Evolutionary conservation across 495 filamentous ascomycete genomes (phyloP), one percentile per base, ranked within the genome.

Genomic region (Elaphomyces granulatus): DNA sequence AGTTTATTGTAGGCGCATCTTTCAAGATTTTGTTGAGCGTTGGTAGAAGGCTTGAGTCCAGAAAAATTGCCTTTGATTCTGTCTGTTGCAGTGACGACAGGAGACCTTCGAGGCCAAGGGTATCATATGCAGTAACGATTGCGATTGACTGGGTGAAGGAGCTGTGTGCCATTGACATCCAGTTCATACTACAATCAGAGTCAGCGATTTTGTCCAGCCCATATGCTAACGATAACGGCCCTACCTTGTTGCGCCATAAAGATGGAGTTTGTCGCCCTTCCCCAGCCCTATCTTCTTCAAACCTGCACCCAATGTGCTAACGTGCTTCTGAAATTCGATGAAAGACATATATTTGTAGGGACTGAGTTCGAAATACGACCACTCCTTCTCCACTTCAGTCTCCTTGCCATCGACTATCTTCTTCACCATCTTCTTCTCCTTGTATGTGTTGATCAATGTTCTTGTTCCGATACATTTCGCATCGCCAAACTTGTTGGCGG

Each of bases 81-180:
- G 84, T 87, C 39, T 85, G 81, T 34, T 75, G 66, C 54, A 90
- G 74, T 2, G 83, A 87, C 60, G 87, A 83, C 54, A 71, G 74
- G 42, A 90, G 61, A 28, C 83, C 83, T 47, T 83, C 79, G 59
- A 85, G 79, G 20, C 83, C 83, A 19, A 90, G 75, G 0, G 84
- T 87, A 54, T 90, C 83, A 56, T 92, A 92, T 2, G 84, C 83
- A 15, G 84, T 92, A n/a, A 90, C 84, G 44, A 90, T 84, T 36
- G 83, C 66, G 60, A 87, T 75, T 10, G 80, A 81, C 59, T 90
- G 84, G 3, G 85, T 83, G 23, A 72, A 62, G 30, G 35, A 17
- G 17, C 20, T 36, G 32, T 40, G 34, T 3, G 78, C 71, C 47
- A 68, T 71, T 33, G 71, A 66, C 31, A 83, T 56, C 79, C 79